A percentile compares a stretch with the other conserved stretches of the same genome.
phyloP scores from a whole-genome alignment of 306 rosid genomes.

The Erythrophleum fordii region DNA sequence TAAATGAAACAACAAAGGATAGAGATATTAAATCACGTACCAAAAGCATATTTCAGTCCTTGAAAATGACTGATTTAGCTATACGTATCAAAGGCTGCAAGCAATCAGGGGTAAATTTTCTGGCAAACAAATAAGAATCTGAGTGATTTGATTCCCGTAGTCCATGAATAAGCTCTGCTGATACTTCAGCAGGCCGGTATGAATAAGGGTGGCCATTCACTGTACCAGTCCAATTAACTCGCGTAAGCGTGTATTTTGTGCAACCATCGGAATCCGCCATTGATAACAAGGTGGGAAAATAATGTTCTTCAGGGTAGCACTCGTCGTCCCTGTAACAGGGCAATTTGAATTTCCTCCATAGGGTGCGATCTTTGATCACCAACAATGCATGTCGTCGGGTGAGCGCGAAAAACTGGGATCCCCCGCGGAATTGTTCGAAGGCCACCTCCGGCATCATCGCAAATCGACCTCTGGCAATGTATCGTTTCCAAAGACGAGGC shows the following conservation, averaged over 20 bases:
- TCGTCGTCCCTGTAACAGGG: slow-evolving; percentile 73
- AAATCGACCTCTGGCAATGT: slow-evolving; percentile 70
- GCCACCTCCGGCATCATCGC: slow-evolving; percentile 88
- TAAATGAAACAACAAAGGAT: neutral
- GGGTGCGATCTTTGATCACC: slow-evolving; percentile 68
- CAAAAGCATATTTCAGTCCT: slow-evolving; percentile 56
- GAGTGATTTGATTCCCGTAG: slow-evolving; percentile 68
- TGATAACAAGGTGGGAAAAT: slow-evolving; percentile 84
- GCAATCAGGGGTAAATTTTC: slow-evolving; percentile 86
- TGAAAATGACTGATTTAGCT: slow-evolving; percentile 75
- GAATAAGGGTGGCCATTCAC: slow-evolving; percentile 86
- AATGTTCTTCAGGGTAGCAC: slow-evolving; percentile 95
- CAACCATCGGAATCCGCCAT: slow-evolving; percentile 85
- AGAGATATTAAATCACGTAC: slow-evolving; percentile 41
- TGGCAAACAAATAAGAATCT: slow-evolving; percentile 81
- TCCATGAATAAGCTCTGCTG: slow-evolving; percentile 59
- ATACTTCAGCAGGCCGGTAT: slow-evolving; percentile 56
- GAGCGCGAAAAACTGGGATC: slow-evolving; percentile 87
- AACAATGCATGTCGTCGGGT: slow-evolving; percentile 70
- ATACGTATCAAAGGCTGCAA: slow-evolving; percentile 70
- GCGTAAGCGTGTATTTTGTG: slow-evolving; percentile 77
- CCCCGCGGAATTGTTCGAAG: slow-evolving; percentile 73
- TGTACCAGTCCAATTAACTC: slow-evolving; percentile 93
- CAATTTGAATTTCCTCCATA: slow-evolving; percentile 82
- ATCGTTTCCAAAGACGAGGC: slow-evolving; percentile 71